Evolutionary conservation across 129 eudicot species (phyloP).

Genomic region (Flaveria brownii): DNA sequence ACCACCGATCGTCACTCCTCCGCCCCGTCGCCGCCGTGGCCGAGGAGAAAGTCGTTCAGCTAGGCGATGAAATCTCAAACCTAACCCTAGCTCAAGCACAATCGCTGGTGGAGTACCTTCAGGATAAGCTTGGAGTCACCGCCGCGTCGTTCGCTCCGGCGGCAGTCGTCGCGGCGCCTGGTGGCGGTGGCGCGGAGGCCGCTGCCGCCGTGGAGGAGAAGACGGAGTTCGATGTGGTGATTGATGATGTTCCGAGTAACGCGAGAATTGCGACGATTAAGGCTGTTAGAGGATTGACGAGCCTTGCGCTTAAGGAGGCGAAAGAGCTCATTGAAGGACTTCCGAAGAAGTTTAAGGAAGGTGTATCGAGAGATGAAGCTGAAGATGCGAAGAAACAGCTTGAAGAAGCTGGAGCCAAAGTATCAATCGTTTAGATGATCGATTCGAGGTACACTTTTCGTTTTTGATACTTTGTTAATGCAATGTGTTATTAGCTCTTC

Average conservation of each 20-base stretch:
- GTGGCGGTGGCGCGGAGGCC: constrained; percentile 57
- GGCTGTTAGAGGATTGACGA: constrained; percentile 87
- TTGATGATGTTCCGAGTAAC: constrained; percentile 84
- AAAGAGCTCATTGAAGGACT: constrained; percentile 89
- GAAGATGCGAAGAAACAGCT: constrained; percentile 94
- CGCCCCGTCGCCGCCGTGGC: constrained; percentile 83
- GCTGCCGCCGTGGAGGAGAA: constrained; percentile 76
- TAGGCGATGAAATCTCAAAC: constrained; percentile 68
- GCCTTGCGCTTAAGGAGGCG: constrained; percentile 78
- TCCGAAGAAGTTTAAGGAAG: constrained; percentile 93
- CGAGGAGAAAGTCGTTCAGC: constrained; percentile 60
- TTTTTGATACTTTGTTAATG: constrained; percentile 31
- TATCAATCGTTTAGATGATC: constrained; percentile 53
- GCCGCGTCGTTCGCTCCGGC: constrained; percentile 75
- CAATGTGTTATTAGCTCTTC: constrained; percentile 36
- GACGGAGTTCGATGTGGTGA: constrained; percentile 86
- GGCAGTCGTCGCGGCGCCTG: constrained; percentile 57
- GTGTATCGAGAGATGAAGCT: constrained; percentile 76
- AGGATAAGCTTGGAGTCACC: constrained; percentile 78
- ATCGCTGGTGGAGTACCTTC: constrained; percentile 74
- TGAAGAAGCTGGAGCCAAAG: constrained; percentile 92
- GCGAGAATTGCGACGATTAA: constrained; percentile 87
- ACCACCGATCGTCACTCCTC: constrained; percentile 51
- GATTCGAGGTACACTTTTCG: constrained; percentile 27
- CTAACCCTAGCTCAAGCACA: constrained; percentile 79